phyloP scores from a whole-genome alignment of 192 early-diverging fungal genomes.

The Dimargaris xerosporica region DNA sequence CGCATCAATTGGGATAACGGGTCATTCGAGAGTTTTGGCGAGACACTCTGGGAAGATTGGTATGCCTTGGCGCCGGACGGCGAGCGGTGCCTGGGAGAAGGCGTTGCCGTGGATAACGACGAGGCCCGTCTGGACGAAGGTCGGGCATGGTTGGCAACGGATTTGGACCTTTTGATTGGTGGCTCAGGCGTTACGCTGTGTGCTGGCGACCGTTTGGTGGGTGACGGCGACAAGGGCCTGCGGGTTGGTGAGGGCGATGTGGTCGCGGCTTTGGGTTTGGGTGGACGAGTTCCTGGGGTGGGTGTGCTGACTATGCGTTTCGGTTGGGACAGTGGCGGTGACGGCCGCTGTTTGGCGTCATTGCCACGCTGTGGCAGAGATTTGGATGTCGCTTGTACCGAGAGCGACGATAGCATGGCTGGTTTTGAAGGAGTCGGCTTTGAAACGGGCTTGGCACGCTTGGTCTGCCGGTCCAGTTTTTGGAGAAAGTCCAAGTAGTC shows the following conservation, averaged over 20 bases:
- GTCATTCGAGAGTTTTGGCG: too few species aligned
- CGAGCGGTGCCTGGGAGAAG: too few species aligned
- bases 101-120: too few species aligned
- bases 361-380: background rate
- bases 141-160: background rate
- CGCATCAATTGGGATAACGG: too few species aligned
- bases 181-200: background rate
- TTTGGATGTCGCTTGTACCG: background rate
- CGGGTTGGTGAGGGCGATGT: background rate
- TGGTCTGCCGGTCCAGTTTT: slow-evolving; percentile 4
- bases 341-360: background rate
- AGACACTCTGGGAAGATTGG: too few species aligned
- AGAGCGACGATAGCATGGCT: background rate
- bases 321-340: background rate
- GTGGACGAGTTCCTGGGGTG: background rate
- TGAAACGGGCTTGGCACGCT: background rate
- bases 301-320: background rate
- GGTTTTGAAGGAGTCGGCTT: background rate
- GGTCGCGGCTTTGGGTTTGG: background rate
- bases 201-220: background rate
- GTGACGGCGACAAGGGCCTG: background rate
- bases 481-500: slow-evolving; percentile 10
- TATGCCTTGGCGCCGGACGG: too few species aligned
- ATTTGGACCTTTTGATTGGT: background rate
- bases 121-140: background rate